phyloP scores from a whole-genome alignment of 768 basidiomycete species.

The Lentinula edodes region DNA sequence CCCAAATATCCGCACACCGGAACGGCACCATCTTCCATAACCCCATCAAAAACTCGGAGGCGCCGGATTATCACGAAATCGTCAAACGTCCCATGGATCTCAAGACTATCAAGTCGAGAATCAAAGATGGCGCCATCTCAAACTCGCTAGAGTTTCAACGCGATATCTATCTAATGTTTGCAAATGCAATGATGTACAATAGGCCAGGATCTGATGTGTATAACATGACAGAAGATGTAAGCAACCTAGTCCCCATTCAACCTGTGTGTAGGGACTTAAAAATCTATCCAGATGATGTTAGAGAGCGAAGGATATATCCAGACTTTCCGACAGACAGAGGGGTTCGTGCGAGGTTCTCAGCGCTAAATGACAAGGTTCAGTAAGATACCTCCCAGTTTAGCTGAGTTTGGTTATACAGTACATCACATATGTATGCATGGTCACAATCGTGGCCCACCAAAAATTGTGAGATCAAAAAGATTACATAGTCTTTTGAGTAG shows the following conservation, averaged over 20 bases:
- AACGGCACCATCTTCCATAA: conserved; percentile 89
- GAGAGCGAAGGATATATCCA: conserved; percentile 65
- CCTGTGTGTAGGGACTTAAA: background rate
- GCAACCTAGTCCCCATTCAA: conserved; percentile 17
- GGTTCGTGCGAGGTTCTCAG: conserved; percentile 40
- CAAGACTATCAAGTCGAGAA: conserved; percentile 82
- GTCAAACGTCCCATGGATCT: conserved; percentile 95
- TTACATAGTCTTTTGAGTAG: too few species aligned
- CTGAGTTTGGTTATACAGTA: too few species aligned
- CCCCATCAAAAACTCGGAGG: conserved; percentile 84
- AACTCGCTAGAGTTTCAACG: conserved; percentile 85
- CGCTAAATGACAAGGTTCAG: background rate
- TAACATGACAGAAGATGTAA: conserved; percentile 86
- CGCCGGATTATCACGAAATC: conserved; percentile 87
- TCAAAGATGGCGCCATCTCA: conserved; percentile 77
- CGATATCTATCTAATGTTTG: conserved; percentile 91
- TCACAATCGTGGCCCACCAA: too few species aligned
- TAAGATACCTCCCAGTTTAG: too few species aligned
- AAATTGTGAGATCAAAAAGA: too few species aligned
- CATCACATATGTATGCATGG: too few species aligned
- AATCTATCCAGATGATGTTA: conserved; percentile 57
- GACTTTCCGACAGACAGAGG: conserved; percentile 73
- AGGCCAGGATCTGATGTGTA: conserved; percentile 81
- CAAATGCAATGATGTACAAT: conserved; percentile 98
- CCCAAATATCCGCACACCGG: conserved; percentile 77